Evolutionary conservation across 345 rosid species (phyloP), one percentile per base, ranked within the genome.

Genomic region (Aurinia saxatilis): DNA sequence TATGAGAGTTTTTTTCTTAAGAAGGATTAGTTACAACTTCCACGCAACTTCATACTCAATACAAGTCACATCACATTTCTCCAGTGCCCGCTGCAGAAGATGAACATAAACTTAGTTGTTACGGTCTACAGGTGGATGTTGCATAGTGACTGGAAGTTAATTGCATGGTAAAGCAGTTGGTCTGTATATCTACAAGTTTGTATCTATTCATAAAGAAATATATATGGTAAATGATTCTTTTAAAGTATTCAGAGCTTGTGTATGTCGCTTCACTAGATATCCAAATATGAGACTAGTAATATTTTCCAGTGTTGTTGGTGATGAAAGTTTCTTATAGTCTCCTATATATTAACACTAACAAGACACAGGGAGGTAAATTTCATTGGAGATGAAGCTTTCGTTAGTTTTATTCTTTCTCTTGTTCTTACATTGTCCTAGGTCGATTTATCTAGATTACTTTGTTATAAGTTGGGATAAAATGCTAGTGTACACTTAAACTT

Each of bases 101-200:
- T 48, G 27, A 57, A 33, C 14, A 36, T 60, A 37, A 46, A 40
- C 21, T 38, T 23, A 37, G 47, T 66, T 15, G 45, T 53, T 48
- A 59, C 39, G n/a, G 52, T 59, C 17, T 25, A 47, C 13, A 30
- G 6, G 45, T 54, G 37, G 74, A 62, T 68, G 73, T 38, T 69
- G 62, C 52, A 38, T 29, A 40, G 42, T 44, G 63, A 51, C 63
- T 7, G 1, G 36, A 53, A 44, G 34, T 52, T 36, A 44, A 45
- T 33, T 41, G 46, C 40, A 34, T 60, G 54, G 54, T 41, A 33
- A 37, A 65, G 15, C 31, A 65, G 7, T 17, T 66, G 49, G 34
- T 49, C 5, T 69, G 67, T 69, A 54, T 68, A 68, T 68, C 60
- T 54, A 36, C 17, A 47, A 66, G 4, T 46, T 46, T 70, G 63